Conservation (phyloP, 345 rosid species). For the Salix caprea region DNA sequence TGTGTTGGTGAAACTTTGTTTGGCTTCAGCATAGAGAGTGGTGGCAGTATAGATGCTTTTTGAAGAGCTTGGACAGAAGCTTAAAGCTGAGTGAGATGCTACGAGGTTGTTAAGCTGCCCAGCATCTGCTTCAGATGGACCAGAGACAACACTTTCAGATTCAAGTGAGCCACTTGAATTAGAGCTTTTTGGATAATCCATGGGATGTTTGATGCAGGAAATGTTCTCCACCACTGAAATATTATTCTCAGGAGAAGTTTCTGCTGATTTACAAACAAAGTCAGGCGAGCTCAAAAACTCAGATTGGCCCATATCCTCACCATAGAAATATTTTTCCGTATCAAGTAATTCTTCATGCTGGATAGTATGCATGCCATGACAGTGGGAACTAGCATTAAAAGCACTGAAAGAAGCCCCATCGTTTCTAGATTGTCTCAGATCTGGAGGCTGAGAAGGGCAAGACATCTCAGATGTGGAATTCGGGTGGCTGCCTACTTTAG, state of each 20-base stretch:
- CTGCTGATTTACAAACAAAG: conserved; percentile 13
- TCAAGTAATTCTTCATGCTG: conserved; percentile 29
- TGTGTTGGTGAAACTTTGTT: conserved; percentile 69
- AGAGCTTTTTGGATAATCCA: conserved; percentile 34
- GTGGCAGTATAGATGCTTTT: conserved; percentile 47
- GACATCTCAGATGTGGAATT: conserved; percentile 24
- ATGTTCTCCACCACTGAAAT: conserved; percentile 14
- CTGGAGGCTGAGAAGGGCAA: conserved; percentile 32
- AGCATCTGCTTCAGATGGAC: conserved; percentile 26
- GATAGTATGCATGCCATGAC: conserved; percentile 16
- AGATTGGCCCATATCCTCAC: conserved; percentile 20
- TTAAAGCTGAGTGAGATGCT: conserved; percentile 34
- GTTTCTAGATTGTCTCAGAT: conserved; percentile 38
- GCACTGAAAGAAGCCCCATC: conserved; percentile 26
- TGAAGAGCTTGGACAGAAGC: conserved; percentile 57
- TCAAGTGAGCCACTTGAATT: conserved; percentile 36
- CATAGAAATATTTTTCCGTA: conserved; percentile 28
- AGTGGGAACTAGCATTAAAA: conserved; percentile 6
- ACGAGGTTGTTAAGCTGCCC: conserved; percentile 28
- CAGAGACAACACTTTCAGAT: conserved; percentile 36
- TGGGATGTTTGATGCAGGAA: conserved; percentile 30
- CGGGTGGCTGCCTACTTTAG: conserved; percentile 27
- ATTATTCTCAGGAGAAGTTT: conserved; percentile 18
- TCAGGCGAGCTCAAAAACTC: conserved; percentile 13
- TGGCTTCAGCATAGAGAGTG: conserved; percentile 55